Percentiles rank a stretch among this genome's conserved stretches.
Conservation (phyloP, 2,329 filamentous ascomycete genomes). For the Xylariaceae sp. region DNA sequence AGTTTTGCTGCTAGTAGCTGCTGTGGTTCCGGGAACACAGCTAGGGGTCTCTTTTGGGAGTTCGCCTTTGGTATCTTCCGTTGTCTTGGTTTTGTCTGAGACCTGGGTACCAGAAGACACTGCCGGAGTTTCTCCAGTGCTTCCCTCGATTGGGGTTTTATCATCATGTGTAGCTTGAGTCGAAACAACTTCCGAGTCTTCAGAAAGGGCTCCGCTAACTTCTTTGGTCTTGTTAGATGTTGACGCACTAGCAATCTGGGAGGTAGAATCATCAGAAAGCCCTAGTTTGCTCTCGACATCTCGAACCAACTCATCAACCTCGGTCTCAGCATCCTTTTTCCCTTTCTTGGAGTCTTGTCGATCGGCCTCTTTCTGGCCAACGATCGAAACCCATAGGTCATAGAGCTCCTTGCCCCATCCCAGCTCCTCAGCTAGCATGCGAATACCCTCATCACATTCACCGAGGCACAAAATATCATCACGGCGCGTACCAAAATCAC, state of each 20-base stretch:
- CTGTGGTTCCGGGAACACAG: no score
- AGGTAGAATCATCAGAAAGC: conserved; percentile 19
- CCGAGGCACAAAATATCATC: conserved; percentile 85
- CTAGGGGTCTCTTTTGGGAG: no score
- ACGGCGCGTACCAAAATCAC: conserved; percentile 67
- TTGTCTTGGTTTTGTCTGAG: no score
- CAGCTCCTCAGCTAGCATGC: conserved; percentile 71
- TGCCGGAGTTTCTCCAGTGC: no score
- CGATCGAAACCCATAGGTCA: conserved; percentile 63
- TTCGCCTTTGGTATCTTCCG: no score
- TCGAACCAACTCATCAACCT: conserved; percentile 33
- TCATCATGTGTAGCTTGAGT: no score
- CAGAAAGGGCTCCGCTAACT: no score
- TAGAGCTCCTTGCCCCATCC: conserved; percentile 88
- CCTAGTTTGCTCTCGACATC: conserved; percentile 16
- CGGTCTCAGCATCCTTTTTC: conserved; percentile 29
- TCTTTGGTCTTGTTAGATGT: no score
- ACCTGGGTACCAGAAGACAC: no score
- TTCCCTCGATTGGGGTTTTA: no score
- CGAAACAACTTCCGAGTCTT: no score
- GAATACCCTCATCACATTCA: conserved; percentile 78
- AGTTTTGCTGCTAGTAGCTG: no score
- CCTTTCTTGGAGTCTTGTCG: conserved; percentile 39
- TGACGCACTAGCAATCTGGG: conserved; percentile 11
- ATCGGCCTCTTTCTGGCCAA: conserved; percentile 56